A percentile compares a stretch with the other conserved stretches of the same genome.
Conservation (phyloP, 2,329 filamentous ascomycete species). For the Purpureocillium takamizusanense region DNA sequence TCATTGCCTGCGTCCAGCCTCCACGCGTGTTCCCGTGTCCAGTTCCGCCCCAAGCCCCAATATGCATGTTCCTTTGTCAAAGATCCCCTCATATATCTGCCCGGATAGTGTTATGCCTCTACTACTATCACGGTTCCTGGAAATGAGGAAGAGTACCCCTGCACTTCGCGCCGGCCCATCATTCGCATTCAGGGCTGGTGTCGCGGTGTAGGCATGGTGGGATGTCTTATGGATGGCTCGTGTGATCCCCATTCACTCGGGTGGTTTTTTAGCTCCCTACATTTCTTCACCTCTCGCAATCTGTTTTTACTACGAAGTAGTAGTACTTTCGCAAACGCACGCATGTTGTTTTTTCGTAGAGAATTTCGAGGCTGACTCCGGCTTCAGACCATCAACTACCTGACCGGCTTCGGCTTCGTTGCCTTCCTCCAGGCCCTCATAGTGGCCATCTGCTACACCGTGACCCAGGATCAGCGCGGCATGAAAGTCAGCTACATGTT, state of each 20-base stretch:
- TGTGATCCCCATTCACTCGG: constrained; percentile 48
- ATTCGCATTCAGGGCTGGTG: constrained; percentile 59
- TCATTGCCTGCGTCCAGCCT: constrained; percentile 7
- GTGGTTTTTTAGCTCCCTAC: constrained; percentile 57
- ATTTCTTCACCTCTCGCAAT: constrained; percentile 25
- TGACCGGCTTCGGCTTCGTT: constrained; percentile 19
- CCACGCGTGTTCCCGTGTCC: constrained; percentile 10
- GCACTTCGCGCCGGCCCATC: constrained; percentile 49
- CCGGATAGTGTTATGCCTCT: constrained; percentile 57
- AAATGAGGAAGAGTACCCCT: constrained; percentile 75
- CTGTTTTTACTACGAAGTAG: no score
- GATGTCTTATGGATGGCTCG: constrained; percentile 64
- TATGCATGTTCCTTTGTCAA: constrained; percentile 7
- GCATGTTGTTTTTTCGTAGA: not conserved
- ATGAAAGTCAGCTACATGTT: constrained; percentile 71
- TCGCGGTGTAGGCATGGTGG: constrained; percentile 67
- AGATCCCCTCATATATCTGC: constrained; percentile 59
- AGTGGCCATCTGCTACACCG: constrained; percentile 75
- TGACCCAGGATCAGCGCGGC: constrained; percentile 75
- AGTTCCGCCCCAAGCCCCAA: constrained; percentile 8
- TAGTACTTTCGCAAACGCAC: no score
- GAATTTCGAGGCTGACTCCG: constrained; percentile 9
- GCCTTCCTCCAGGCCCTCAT: constrained; percentile 58
- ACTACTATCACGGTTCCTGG: constrained; percentile 78
- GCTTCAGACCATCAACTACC: constrained; percentile 20